Evolutionary conservation across 2,329 filamentous ascomycete genomes (phyloP).

Genomic region (Ophiocordyceps sinensis): DNA sequence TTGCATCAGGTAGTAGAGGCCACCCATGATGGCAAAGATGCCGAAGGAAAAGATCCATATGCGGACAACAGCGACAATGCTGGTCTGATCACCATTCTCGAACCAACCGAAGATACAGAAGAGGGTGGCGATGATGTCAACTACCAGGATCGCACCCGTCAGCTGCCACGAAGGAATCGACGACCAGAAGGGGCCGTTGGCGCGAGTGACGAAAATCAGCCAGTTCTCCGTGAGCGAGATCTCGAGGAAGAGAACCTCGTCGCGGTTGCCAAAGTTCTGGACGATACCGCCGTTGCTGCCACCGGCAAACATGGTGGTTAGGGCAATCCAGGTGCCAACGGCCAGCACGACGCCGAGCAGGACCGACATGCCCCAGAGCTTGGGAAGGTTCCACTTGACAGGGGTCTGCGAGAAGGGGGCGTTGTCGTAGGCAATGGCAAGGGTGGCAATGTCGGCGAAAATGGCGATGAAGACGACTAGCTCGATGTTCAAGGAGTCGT

Average conservation of each 20-base stretch:
- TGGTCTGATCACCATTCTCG: constrained; percentile 47
- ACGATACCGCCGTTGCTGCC: constrained; percentile 67
- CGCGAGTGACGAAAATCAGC: constrained; percentile 92
- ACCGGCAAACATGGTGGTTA: constrained; percentile 67
- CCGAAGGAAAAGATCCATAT: constrained; percentile 88
- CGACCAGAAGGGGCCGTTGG: constrained; percentile 85
- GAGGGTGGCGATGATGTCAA: constrained; percentile 72
- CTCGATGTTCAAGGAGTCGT: constrained; percentile 71
- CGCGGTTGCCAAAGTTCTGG: constrained; percentile 73
- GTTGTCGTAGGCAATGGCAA: constrained; percentile 89
- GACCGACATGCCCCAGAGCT: constrained; percentile 86
- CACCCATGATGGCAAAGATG: constrained; percentile 72
- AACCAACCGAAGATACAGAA: constrained; percentile 84
- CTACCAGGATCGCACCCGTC: constrained; percentile 59
- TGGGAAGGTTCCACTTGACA: constrained; percentile 91
- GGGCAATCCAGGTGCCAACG: constrained; percentile 73
- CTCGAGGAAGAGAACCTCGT: constrained; percentile 77
- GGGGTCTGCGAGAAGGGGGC: constrained; percentile 73
- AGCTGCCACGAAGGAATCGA: constrained; percentile 81
- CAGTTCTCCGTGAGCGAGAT: constrained; percentile 88
- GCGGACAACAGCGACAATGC: constrained; percentile 72
- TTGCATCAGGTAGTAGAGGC: constrained; percentile 62
- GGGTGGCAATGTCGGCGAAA: constrained; percentile 82
- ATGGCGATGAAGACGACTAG: constrained; percentile 90
- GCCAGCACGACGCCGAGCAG: constrained; percentile 71